A percentile compares a stretch with the other conserved stretches of the same genome.
phyloP scores from a whole-genome alignment of 345 rosid species.

The Ceriops decandra region DNA sequence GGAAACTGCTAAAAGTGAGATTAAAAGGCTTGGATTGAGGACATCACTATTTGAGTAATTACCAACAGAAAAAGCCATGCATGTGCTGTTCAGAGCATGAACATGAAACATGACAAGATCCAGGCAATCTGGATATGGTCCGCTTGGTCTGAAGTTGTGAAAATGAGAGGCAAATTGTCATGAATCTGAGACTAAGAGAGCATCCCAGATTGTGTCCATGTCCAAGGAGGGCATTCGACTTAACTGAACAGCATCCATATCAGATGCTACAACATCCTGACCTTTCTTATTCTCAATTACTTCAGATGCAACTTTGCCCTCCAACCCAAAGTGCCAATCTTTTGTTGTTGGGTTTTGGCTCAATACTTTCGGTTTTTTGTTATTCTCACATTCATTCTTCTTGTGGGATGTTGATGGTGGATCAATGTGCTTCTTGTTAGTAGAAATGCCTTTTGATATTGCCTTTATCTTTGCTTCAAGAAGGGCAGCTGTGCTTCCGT shows the following conservation, averaged over 20 bases:
- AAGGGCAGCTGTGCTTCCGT: constrained; percentile 50
- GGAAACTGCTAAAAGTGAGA: too few relatives aligned
- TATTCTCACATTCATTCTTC: neutral
- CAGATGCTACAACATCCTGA: constrained; percentile 33
- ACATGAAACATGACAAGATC: constrained; percentile 1
- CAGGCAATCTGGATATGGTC: neutral
- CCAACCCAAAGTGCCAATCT: constrained; percentile 39
- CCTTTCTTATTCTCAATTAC: constrained; percentile 30
- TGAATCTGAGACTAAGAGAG: constrained; percentile 63
- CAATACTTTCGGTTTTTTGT: constrained; percentile 10
- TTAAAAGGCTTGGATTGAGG: neutral
- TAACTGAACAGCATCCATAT: constrained; percentile 68
- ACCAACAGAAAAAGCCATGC: too few relatives aligned
- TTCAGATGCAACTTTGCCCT: constrained; percentile 23
- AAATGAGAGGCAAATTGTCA: constrained; percentile 24
- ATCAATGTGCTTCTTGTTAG: constrained; percentile 18
- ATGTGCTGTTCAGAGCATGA: constrained; percentile 1
- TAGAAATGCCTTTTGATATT: constrained; percentile 38
- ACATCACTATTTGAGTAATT: too few relatives aligned
- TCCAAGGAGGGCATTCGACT: constrained; percentile 98
- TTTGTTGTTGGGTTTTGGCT: constrained; percentile 24
- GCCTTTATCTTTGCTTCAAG: constrained; percentile 70
- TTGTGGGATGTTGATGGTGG: constrained; percentile 17
- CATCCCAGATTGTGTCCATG: constrained; percentile 97
- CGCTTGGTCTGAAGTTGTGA: neutral